These are phyloP conservation scores for Dendrobium nobile DNA, from an alignment of 106 monocot species.

Conservation along the genomic window DNA sequence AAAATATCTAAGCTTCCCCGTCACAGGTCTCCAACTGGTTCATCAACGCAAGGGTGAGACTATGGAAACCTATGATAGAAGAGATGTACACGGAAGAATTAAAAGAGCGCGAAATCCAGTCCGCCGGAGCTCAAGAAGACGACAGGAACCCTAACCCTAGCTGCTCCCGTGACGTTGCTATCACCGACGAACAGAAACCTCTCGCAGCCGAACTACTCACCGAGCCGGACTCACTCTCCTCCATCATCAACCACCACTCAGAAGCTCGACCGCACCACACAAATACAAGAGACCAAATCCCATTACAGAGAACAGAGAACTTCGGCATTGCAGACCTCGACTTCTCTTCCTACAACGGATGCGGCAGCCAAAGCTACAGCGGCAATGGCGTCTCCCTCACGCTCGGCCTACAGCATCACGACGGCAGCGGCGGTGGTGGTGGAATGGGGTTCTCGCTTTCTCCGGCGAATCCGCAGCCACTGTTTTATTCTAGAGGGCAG, in stretches of 20 bases:
- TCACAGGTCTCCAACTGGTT: conserved; percentile 50
- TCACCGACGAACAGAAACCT: conserved; percentile 29
- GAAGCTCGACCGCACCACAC: not conserved
- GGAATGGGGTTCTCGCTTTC: conserved; percentile 25
- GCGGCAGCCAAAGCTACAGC: conserved; percentile 10
- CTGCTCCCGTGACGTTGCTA: not conserved
- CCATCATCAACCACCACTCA: conserved; percentile 10
- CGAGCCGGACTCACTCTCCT: conserved; percentile 13
- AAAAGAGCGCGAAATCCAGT: conserved; percentile 39
- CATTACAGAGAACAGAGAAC: conserved; percentile 11
- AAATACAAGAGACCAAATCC: not conserved
- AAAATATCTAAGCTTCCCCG: not conserved
- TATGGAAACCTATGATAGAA: conserved; percentile 42
- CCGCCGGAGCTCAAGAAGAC: conserved; percentile 2
- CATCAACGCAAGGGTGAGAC: conserved; percentile 41
- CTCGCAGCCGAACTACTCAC: not conserved
- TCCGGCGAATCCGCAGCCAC: conserved; percentile 16
- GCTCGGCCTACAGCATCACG: conserved; percentile 66
- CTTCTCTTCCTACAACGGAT: conserved; percentile 34
- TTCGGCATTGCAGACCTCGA: conserved; percentile 46
- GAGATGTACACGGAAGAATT: conserved; percentile 51
- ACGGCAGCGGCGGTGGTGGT: conserved; percentile 3
- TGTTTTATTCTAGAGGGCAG: conserved; percentile 25
- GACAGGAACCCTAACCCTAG: conserved; percentile 1
- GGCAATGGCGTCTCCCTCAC: conserved; percentile 58